phyloP scores from a whole-genome alignment of 257 asterid genomes.

The Solanum clarkiae region DNA sequence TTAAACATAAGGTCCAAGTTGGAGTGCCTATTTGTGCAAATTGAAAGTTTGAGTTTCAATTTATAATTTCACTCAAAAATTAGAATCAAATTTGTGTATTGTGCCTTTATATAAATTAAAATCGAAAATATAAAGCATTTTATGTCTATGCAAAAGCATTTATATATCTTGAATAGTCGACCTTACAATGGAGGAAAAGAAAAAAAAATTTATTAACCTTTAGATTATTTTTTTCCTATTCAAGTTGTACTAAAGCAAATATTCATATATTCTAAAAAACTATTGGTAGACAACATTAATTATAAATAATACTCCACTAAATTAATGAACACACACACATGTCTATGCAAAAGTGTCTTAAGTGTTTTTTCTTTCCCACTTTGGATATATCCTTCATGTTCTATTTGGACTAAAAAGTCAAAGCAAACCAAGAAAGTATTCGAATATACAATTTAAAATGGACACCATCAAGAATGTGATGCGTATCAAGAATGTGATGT shows the following conservation, averaged over 20 bases:
- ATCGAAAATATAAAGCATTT: background rate
- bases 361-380: background rate
- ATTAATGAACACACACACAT: background rate
- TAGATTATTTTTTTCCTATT: background rate
- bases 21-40: too few relatives aligned
- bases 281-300: background rate
- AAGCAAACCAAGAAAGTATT: background rate
- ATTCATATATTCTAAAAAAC: background rate
- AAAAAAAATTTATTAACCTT: background rate
- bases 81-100: too few relatives aligned
- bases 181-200: background rate
- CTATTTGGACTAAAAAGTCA: background rate
- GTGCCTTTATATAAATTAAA: too few relatives aligned
- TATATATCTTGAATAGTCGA: background rate
- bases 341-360: background rate
- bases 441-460: background rate
- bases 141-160: background rate
- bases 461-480: too few relatives aligned
- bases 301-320: background rate
- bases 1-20: too few relatives aligned
- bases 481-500: too few relatives aligned
- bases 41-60: too few relatives aligned
- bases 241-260: background rate
- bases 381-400: background rate
- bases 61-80: too few relatives aligned